A percentile compares a stretch with the other conserved stretches of the same genome.
Conservation (phyloP, 129 eudicot species). For the Chrysanthemum makinoi region DNA sequence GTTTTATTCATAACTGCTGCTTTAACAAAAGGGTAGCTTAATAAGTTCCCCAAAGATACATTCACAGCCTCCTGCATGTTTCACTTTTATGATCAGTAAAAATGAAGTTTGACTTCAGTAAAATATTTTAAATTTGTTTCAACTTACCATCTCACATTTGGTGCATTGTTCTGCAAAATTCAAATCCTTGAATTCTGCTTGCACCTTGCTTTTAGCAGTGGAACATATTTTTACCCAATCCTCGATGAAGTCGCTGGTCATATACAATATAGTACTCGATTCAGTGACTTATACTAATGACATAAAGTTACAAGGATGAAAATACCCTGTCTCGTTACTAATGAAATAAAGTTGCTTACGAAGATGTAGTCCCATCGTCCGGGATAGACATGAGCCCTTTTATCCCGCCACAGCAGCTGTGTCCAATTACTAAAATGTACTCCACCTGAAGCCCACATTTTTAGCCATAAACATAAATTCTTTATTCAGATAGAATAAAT, state of each 20-base stretch:
- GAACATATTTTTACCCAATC: constrained; percentile 79
- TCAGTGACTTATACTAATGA: no score
- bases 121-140: constrained; percentile 8
- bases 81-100: not conserved
- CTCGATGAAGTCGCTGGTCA: constrained; percentile 66
- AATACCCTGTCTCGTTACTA: no score
- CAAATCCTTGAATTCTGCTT: constrained; percentile 32
- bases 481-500: no score
- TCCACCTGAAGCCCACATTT: constrained; percentile 54
- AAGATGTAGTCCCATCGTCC: constrained; percentile 62
- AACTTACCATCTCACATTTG: constrained; percentile 51
- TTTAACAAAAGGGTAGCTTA: constrained; percentile 76
- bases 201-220: constrained; percentile 62
- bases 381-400: constrained; percentile 95
- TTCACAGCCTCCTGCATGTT: constrained; percentile 84
- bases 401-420: constrained; percentile 93
- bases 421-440: constrained; percentile 84
- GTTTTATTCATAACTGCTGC: constrained; percentile 47
- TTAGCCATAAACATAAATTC: not conserved
- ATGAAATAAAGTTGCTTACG: constrained; percentile 36
- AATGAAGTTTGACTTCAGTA: no score
- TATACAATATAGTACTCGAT: not conserved
- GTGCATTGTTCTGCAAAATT: constrained; percentile 48
- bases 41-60: constrained; percentile 66
- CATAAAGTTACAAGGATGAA: not conserved